Base-by-base conservation (phyloP, 2,329 filamentous ascomycete species). In the Chaetomiaceae sp. region DNA sequence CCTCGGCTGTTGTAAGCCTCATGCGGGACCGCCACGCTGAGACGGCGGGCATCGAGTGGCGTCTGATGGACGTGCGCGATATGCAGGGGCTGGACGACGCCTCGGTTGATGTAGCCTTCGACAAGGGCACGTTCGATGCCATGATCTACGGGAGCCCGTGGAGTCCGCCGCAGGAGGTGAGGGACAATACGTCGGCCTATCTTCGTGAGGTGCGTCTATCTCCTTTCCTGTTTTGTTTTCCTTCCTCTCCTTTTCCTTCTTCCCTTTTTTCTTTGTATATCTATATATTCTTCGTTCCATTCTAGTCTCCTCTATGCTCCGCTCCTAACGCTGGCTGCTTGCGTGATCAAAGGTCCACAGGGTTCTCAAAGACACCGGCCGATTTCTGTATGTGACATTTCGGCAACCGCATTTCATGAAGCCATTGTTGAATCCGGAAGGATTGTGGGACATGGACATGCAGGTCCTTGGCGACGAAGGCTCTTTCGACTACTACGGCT, bases 111-210 rank as follows among this genome's bases (percentile, higher is more conserved):
- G 69, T 82, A 5, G 78, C 78, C 10, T 79, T 84, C 55, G 76
- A 81, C 56, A 81, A 81, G 60, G 70, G 71, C 3, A 80, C 76
- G 1, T 64, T 81, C 3, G 76, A 81, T 62, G 75, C 73, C 40
- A 78, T 81, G 72, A 75, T 81, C 27, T 68, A 76, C 57, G 76
- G 77, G 2, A 77, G 71, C 54, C 72, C 71, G 0, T 80, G 76
- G 76, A 72, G 65, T 53, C 77, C 77, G 2, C 76, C 75, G 0
- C 66, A 70, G 6, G 71, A 76, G 30, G 75, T 78, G 0, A 57
- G 66, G 31, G 64, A 73, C 0, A 78, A 78, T 57, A 76, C 71
- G 6, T 61, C 67, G 5, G 64, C 63, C 20, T 81, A 81, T 56
- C 63, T 79, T 6, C 63, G 68, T 19, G 75, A 81, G 67, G 76